Percentiles rank a stretch among this genome's conserved stretches.
These are phyloP conservation scores for Phytophthora boehmeriae DNA, from an alignment of 352 stramenopile genomes.

Conservation along the genomic window DNA sequence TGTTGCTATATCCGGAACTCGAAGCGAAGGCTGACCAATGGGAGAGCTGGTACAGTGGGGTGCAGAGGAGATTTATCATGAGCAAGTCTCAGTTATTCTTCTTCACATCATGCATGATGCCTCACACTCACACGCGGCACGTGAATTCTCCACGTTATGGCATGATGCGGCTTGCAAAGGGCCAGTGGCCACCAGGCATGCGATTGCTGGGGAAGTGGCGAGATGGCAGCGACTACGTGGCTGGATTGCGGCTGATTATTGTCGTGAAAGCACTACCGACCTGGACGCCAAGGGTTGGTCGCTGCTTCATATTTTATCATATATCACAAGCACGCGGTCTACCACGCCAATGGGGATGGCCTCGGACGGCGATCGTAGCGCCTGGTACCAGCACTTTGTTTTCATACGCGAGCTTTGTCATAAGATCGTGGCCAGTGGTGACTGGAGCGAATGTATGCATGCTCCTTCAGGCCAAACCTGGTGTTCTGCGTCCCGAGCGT, in stretches of 20 bases:
- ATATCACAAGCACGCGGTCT: background rate
- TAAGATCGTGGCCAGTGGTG: background rate
- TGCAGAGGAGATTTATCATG: background rate
- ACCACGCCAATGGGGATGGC: background rate
- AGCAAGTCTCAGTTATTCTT: no score
- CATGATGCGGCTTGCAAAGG: background rate
- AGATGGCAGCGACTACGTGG: background rate
- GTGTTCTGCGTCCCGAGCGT: no score
- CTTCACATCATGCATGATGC: no score
- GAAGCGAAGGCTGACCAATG: background rate
- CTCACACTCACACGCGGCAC: background rate
- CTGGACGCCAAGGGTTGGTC: background rate
- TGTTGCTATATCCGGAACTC: conserved; percentile 2
- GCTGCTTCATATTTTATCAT: background rate
- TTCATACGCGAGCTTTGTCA: background rate
- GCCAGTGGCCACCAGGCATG: background rate
- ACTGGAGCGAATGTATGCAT: no score
- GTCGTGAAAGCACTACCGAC: background rate
- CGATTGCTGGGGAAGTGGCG: background rate
- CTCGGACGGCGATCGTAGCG: no score
- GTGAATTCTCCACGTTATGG: background rate
- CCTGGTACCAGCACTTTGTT: background rate
- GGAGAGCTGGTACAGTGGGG: background rate
- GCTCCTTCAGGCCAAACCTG: no score
- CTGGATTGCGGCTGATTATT: background rate